These are phyloP conservation scores for Drechslera avenae DNA, from an alignment of 2,329 filamentous ascomycete genomes.

Conservation along the genomic window DNA sequence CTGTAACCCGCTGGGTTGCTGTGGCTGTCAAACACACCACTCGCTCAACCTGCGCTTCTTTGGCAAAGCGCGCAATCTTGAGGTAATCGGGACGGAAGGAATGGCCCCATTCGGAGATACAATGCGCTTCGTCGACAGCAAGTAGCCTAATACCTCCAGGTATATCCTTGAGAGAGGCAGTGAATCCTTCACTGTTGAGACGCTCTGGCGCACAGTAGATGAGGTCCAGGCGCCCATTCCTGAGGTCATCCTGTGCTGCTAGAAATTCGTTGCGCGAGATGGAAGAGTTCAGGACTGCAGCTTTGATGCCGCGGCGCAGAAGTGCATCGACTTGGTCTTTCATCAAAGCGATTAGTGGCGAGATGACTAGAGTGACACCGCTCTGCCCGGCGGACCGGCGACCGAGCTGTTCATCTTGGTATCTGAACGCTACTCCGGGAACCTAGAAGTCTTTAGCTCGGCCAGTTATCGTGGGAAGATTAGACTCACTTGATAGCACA, in stretches of 20 bases:
- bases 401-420: constrained; percentile 44
- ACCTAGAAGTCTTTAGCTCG: constrained; percentile 18
- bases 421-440: constrained; percentile 52
- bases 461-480: no score
- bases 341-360: constrained; percentile 91
- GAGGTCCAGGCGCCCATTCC: constrained; percentile 74
- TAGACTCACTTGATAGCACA: constrained; percentile 81
- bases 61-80: constrained; percentile 73
- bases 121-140: constrained; percentile 95
- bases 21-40: constrained; percentile 81
- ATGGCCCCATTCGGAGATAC: constrained; percentile 96
- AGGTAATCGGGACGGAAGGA: constrained; percentile 93
- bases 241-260: constrained; percentile 62
- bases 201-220: constrained; percentile 96
- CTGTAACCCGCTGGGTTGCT: constrained; percentile 77
- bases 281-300: constrained; percentile 76
- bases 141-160: constrained; percentile 75
- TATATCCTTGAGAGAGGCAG: constrained; percentile 67
- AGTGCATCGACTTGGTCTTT: constrained; percentile 92
- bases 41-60: constrained; percentile 83
- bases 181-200: constrained; percentile 76
- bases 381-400: constrained; percentile 62
- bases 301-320: constrained; percentile 70
- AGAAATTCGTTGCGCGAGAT: constrained; percentile 60
- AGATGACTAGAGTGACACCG: constrained; percentile 89